Conservation (phyloP, 1,139 yeast genomes). For the Pichia inconspicua region DNA sequence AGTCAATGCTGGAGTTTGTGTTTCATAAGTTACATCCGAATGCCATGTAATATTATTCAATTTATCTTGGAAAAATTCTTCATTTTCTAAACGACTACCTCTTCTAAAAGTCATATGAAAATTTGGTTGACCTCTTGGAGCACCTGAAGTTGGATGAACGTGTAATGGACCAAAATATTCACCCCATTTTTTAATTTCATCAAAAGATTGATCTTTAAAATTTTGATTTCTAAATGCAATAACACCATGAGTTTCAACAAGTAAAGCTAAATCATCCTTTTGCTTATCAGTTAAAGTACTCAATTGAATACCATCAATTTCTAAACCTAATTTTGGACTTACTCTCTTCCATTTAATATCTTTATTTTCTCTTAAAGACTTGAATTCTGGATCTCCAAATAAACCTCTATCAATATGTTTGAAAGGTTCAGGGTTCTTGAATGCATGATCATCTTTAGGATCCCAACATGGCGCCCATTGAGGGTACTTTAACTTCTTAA, state of each 20-base stretch:
- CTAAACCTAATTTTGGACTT: constrained; percentile 55
- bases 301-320: constrained; percentile 48
- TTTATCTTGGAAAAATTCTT: constrained; percentile 31
- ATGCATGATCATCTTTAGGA: constrained; percentile 26
- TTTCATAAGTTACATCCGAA: constrained; percentile 61
- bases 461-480: constrained; percentile 39
- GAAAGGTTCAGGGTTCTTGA: constrained; percentile 32
- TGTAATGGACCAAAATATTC: constrained; percentile 62
- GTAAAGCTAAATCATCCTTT: constrained; percentile 53
- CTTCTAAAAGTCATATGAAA: constrained; percentile 54
- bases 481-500: constrained; percentile 13
- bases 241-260: constrained; percentile 34
- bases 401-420: constrained; percentile 47
- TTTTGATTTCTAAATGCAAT: constrained; percentile 61
- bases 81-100: constrained; percentile 33
- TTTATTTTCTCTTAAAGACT: constrained; percentile 41
- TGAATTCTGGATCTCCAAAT: constrained; percentile 49
- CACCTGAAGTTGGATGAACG: constrained; percentile 64
- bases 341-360: constrained; percentile 22
- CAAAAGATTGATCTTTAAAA: constrained; percentile 48
- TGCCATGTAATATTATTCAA: constrained; percentile 44
- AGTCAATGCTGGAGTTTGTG: constrained; percentile 62
- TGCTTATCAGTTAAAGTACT: constrained; percentile 43
- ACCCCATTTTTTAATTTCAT: constrained; percentile 45
- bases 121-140: constrained; percentile 51